Percentiles rank a stretch among this genome's conserved stretches.
Evolutionary conservation across 169 alveolate species (phyloP).

Genomic region (Plasmodium gonderi): DNA sequence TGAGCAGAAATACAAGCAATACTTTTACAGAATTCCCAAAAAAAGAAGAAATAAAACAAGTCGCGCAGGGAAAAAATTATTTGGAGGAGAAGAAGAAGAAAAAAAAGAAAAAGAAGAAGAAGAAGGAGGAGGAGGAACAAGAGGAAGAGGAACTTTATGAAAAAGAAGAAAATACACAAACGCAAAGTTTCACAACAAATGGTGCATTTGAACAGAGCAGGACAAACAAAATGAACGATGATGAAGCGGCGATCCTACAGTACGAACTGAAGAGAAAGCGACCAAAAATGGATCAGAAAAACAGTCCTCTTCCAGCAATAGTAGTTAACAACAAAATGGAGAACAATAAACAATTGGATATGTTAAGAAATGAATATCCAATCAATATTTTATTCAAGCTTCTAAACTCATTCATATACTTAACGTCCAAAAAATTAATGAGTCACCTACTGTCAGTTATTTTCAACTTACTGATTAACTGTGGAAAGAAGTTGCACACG

Average conservation of each 20-base stretch:
- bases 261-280: slow-evolving; percentile 69
- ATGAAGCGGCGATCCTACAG: slow-evolving; percentile 64
- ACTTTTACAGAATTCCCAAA: neutral
- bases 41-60: neutral
- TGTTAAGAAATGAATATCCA: slow-evolving; percentile 69
- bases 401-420: slow-evolving; percentile 79
- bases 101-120: neutral
- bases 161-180: slow-evolving; percentile 1
- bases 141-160: neutral
- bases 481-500: slow-evolving; percentile 18
- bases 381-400: slow-evolving; percentile 80
- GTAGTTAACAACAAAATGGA: neutral
- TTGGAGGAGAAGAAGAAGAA: neutral
- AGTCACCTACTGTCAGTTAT: slow-evolving; percentile 81
- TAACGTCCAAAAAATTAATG: slow-evolving; percentile 83
- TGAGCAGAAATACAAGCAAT: neutral
- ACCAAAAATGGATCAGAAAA: slow-evolving; percentile 44
- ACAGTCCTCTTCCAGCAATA: neutral
- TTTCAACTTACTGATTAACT: slow-evolving; percentile 73
- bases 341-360: neutral
- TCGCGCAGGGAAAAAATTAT: neutral
- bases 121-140: neutral
- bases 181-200: neutral
- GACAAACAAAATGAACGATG: slow-evolving; percentile 14
- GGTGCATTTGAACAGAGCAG: neutral